These are phyloP conservation scores for Colletotrichum endophyticum DNA, from an alignment of 2,329 filamentous ascomycete species.

Conservation along the genomic window DNA sequence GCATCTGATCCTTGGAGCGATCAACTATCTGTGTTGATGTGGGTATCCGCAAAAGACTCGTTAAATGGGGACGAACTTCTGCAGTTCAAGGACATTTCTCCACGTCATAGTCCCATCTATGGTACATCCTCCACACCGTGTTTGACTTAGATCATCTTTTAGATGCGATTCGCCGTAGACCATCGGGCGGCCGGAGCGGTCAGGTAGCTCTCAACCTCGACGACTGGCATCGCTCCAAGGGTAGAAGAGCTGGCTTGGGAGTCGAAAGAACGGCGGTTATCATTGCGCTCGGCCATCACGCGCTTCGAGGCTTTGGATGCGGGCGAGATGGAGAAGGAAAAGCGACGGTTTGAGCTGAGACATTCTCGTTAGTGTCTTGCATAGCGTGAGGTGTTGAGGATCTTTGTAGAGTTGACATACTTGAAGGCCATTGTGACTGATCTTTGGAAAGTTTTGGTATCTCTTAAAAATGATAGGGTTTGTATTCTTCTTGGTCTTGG, in stretches of 20 bases:
- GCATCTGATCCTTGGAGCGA: neutral
- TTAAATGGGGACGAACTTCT: neutral
- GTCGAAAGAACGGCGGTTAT: conserved; percentile 3
- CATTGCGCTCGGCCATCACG: neutral
- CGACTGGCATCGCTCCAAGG: conserved; percentile 4
- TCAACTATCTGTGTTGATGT: neutral
- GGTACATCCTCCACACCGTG: neutral
- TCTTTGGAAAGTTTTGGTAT: neutral
- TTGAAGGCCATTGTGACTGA: conserved; percentile 1
- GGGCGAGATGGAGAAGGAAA: conserved; percentile 10
- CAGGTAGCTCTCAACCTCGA: conserved; percentile 4
- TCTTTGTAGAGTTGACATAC: neutral
- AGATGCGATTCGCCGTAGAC: conserved; percentile 9
- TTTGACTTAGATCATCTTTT: neutral
- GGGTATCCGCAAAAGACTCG: neutral
- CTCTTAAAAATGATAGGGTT: neutral
- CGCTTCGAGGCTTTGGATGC: conserved; percentile 4
- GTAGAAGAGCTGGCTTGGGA: conserved; percentile 12
- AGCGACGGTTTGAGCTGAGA: conserved; percentile 3
- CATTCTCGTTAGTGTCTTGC: neutral
- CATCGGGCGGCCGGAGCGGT: conserved; percentile 5
- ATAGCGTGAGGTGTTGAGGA: neutral
- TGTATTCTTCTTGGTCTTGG: neutral
- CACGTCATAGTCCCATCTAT: neutral
- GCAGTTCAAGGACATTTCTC: neutral